Base-by-base conservation (phyloP, 1,284 basidiomycete species). In the Marasmius sp. region DNA sequence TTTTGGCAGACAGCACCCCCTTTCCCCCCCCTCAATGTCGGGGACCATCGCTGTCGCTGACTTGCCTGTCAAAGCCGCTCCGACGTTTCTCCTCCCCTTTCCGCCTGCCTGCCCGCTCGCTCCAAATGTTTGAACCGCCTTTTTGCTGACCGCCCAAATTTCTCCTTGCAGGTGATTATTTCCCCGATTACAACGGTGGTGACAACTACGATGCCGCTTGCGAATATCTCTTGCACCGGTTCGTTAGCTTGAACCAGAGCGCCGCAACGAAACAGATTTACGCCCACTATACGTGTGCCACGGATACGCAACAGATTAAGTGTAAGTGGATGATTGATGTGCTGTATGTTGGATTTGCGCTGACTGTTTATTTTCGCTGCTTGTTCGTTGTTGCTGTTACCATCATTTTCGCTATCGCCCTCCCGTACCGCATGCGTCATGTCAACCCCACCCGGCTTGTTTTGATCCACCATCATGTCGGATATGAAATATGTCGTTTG, bases 271-370 rank as follows among this genome's bases (percentile, higher is more conserved):
- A 93, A 76, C 91, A 93, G 77, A 93, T 93, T 65, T 93, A 93
- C 69, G 92, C 93, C 6, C 92, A 94, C 70, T 94, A 93, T 75
- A 94, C 93, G 6, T 94, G 93, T 77, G 93, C 93, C 36, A 94
- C 92, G 36, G 92, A 94, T 75, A 94, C 92, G 37, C 89, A 92
- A 67, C 93, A 94, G 79, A 93, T 93, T 73, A 92, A 91, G 76
- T 93, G 91, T 93, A 72, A 63, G 87, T 77, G 16, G 20, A 60
- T 45, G 2, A 27, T 59, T 38, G 54, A 48, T 22, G 53, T 20
- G 12, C n/a, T n/a, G n/a, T n/a, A n/a, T 36, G 33, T 43, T 51
- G 37, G 20, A n/a, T 36, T 52, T 56, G 27, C 6, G 22, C 41
- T 59, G 10, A 36, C 37, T 36, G 47, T 51, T 22, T 4, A 11